These are phyloP conservation scores for Cetradonia linearis DNA, from an alignment of 495 filamentous ascomycete species.

Conservation along the genomic window DNA sequence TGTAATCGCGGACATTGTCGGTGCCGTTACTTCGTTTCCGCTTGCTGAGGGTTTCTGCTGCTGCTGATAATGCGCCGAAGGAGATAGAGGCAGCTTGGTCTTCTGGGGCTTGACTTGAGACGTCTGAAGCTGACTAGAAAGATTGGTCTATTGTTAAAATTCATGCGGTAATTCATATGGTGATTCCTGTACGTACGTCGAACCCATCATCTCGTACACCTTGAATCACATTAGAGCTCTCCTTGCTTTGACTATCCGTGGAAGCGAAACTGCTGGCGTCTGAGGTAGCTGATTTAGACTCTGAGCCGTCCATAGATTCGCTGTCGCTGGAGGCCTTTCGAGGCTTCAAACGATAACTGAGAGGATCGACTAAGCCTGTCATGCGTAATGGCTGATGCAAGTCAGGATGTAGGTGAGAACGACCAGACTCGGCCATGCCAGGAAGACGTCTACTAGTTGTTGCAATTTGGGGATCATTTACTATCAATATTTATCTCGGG, in stretches of 20 bases:
- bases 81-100: constrained; percentile 46
- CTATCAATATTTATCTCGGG: not conserved
- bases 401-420: not conserved
- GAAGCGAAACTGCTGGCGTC: not conserved
- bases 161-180: not conserved
- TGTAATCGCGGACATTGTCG: not conserved
- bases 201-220: constrained; percentile 27
- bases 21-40: constrained; percentile 27
- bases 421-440: not conserved
- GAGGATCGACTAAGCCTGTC: not conserved
- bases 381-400: not conserved
- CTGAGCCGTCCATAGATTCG: constrained; percentile 3
- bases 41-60: constrained; percentile 57
- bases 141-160: not conserved
- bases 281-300: not conserved
- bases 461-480: not conserved
- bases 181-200: not conserved
- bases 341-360: not conserved
- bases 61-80: constrained; percentile 80
- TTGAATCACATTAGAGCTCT: constrained; percentile 17
- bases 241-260: not conserved
- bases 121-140: constrained; percentile 1
- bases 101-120: constrained; percentile 1
- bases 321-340: constrained; percentile 5
- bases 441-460: not conserved